Evolutionary conservation across 164 flowering plant genomes (phyloP).

Genomic region (Piper betle): DNA sequence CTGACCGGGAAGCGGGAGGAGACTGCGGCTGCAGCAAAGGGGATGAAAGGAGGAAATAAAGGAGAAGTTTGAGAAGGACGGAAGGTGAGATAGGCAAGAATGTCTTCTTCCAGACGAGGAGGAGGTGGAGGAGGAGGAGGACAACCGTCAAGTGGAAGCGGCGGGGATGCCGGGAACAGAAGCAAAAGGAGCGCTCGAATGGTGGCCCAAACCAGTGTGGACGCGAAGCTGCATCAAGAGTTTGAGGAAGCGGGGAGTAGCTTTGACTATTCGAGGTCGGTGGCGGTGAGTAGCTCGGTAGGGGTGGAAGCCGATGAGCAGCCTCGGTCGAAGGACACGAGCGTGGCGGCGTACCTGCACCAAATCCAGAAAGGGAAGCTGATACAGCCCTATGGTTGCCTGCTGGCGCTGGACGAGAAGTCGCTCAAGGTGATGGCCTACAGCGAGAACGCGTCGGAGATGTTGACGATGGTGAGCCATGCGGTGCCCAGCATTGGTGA

Average conservation of each 20-base stretch:
- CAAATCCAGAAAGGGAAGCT: constrained; percentile 73
- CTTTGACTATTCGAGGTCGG: constrained; percentile 76
- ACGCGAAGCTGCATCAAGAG: constrained; percentile 81
- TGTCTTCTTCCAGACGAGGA: constrained; percentile 60
- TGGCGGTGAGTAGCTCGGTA: constrained; percentile 21
- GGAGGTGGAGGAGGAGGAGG: constrained; percentile 17
- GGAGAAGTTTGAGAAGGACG: neutral
- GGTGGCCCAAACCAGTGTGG: constrained; percentile 79
- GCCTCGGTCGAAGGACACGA: constrained; percentile 35
- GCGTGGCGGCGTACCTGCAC: constrained; percentile 71
- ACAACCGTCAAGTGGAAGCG: neutral
- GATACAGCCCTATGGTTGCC: constrained; percentile 77
- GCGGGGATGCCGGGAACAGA: constrained; percentile 8
- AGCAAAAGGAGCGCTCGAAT: constrained; percentile 69
- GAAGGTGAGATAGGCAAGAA: constrained; percentile 6
- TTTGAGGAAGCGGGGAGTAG: constrained; percentile 79
- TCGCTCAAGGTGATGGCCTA: constrained; percentile 66
- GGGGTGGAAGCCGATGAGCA: constrained; percentile 13
- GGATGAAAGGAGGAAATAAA: neutral
- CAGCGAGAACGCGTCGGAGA: constrained; percentile 82
- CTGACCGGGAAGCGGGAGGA: neutral
- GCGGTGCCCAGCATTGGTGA: constrained; percentile 88
- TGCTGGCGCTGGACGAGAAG: constrained; percentile 75
- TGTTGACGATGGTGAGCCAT: constrained; percentile 78
- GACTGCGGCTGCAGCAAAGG: neutral